Evolutionary conservation across 1,284 basidiomycete genomes (phyloP).

Genomic region (Puccinia triticina): DNA sequence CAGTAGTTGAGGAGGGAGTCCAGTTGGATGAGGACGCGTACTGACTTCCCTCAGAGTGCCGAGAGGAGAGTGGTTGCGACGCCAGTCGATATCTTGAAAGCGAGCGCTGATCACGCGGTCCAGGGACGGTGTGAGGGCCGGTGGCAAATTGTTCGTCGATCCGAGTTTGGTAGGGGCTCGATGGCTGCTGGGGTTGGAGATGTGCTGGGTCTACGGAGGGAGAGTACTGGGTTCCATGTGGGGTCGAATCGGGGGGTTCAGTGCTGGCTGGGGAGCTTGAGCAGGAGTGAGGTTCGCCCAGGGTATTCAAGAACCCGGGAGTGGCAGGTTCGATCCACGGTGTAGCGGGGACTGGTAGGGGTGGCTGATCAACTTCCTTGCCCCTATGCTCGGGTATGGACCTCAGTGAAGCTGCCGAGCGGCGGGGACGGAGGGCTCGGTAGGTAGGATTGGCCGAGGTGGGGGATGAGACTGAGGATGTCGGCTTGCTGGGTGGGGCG

Average conservation of each 20-base stretch:
- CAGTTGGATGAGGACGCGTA: slow-evolving; percentile 50
- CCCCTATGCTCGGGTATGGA: slow-evolving; percentile 43
- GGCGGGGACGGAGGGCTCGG: slow-evolving; percentile 32
- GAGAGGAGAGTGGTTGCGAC: slow-evolving; percentile 38
- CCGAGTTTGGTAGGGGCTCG: slow-evolving; percentile 11
- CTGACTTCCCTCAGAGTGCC: slow-evolving; percentile 48
- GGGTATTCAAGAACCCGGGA: slow-evolving; percentile 8
- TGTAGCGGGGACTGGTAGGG: slow-evolving; percentile 37
- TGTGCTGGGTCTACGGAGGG: slow-evolving; percentile 4
- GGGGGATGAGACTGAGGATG: neutral
- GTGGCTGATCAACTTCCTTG: slow-evolving; percentile 47
- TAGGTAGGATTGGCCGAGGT: neutral
- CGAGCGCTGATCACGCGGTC: slow-evolving; percentile 32
- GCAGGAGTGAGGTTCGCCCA: slow-evolving; percentile 3
- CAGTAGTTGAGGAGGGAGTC: slow-evolving; percentile 40
- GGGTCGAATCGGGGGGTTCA: neutral
- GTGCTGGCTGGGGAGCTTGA: neutral
- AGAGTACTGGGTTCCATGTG: neutral
- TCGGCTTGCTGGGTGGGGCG: neutral
- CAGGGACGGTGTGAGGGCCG: slow-evolving; percentile 23
- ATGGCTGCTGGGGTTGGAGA: neutral
- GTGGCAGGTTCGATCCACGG: slow-evolving; percentile 46
- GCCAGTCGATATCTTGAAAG: slow-evolving; percentile 34
- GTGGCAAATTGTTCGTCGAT: slow-evolving; percentile 17
- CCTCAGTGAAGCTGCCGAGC: slow-evolving; percentile 41